Evolutionary conservation across 179 eudicot species (phyloP).

Genomic region (Beta lomatogona): DNA sequence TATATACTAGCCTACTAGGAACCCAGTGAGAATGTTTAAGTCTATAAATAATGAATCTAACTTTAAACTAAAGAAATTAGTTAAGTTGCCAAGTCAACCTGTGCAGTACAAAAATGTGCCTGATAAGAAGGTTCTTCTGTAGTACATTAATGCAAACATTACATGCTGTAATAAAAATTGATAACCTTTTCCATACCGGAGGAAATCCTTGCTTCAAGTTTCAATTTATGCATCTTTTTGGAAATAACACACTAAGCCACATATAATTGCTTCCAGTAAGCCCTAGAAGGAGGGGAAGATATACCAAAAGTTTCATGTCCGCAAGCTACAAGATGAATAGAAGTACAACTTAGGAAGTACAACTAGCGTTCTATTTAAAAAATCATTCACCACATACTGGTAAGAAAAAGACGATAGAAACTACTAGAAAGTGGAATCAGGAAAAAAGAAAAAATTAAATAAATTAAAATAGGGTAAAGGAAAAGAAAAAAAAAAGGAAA

Average conservation of each 20-base stretch:
- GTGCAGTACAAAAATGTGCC: neutral
- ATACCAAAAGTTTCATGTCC: neutral
- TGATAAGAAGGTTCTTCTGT: neutral
- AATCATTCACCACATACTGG: neutral
- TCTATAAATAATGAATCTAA: neutral
- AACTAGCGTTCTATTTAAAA: neutral
- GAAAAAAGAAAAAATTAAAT: too few relatives aligned
- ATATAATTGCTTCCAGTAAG: neutral
- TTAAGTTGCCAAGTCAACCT: neutral
- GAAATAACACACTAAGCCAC: neutral
- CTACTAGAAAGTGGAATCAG: too few relatives aligned
- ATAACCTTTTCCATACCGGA: neutral
- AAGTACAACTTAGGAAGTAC: neutral
- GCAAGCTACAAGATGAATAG: neutral
- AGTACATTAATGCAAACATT: neutral
- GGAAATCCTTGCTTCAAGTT: neutral
- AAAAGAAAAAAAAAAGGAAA: neutral
- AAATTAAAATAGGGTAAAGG: too few relatives aligned
- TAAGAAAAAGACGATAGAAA: neutral
- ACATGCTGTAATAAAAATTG: neutral
- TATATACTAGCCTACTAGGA: neutral
- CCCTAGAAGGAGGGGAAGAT: neutral
- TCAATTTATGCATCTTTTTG: neutral
- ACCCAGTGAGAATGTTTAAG: neutral
- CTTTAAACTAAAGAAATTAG: neutral